Conservation (phyloP, 257 asterid genomes). For the Petrea volubilis region DNA sequence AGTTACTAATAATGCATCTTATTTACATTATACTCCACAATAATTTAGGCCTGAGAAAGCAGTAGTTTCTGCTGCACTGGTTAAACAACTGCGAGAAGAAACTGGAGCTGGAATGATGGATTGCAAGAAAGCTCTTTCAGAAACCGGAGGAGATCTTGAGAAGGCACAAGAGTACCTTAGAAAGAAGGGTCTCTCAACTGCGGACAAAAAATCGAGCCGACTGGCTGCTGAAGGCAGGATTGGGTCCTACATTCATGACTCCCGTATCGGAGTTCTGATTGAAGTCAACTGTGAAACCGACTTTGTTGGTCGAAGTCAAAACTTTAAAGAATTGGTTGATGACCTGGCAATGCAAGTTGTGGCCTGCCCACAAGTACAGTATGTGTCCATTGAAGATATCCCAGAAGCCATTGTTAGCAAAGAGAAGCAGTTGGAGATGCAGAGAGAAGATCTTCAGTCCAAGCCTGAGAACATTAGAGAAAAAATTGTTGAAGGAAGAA, state of each 20-base stretch:
- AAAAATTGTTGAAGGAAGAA: constrained; percentile 83
- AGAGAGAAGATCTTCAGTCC: constrained; percentile 85
- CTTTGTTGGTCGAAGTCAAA: constrained; percentile 87
- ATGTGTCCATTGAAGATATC: constrained; percentile 73
- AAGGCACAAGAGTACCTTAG: constrained; percentile 92
- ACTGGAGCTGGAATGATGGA: constrained; percentile 99
- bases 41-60: constrained; percentile 56
- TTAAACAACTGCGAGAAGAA: constrained; percentile 92
- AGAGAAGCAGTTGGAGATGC: constrained; percentile 92
- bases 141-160: constrained; percentile 84
- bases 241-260: constrained; percentile 83
- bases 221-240: constrained; percentile 97
- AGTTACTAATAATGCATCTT: background rate
- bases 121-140: constrained; percentile 95
- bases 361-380: constrained; percentile 85
- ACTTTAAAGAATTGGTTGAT: constrained; percentile 69
- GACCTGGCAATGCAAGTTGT: constrained; percentile 97
- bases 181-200: constrained; percentile 90
- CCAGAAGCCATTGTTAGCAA: constrained; percentile 50
- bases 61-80: constrained; percentile 72
- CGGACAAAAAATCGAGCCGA: constrained; percentile 93
- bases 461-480: constrained; percentile 89
- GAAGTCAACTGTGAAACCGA: constrained; percentile 98
- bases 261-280: constrained; percentile 93
- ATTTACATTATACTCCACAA: background rate